Percentiles rank a stretch among this genome's conserved stretches.
Evolutionary conservation across 176 grass and related monocot species (phyloP).

Genomic region (Saccharum officinarum): DNA sequence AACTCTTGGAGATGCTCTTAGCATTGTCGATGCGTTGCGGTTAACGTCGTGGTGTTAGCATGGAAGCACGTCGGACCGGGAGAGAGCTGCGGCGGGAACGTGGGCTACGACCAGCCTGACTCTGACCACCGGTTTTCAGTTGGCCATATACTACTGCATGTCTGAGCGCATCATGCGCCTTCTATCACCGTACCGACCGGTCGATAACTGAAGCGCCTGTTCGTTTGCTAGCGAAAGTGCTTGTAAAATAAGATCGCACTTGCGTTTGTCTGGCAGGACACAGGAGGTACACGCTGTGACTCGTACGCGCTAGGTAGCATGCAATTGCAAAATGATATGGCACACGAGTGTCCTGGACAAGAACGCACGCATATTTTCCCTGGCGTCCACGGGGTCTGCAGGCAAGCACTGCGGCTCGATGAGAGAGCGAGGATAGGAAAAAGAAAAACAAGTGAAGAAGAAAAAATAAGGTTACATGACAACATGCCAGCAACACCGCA

Average conservation of each 20-base stretch:
- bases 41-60: slow-evolving; percentile 35
- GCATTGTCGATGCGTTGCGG: background rate
- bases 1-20: too few species aligned
- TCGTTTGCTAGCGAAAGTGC: background rate
- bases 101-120: background rate
- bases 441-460: background rate
- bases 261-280: background rate
- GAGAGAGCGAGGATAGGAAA: background rate
- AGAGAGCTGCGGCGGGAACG: slow-evolving; percentile 1
- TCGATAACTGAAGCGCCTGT: background rate
- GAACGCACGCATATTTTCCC: background rate
- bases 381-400: too few species aligned
- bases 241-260: background rate
- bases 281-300: too few species aligned
- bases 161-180: background rate
- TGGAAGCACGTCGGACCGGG: slow-evolving; percentile 30
- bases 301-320: too few species aligned
- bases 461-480: background rate
- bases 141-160: background rate
- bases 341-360: background rate
- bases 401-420: background rate
- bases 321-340: too few species aligned
- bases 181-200: background rate
- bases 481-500: slow-evolving; percentile 12
- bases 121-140: slow-evolving; percentile 5